Conservation (phyloP, 257 asterid genomes). For the Linaria vulgaris region DNA sequence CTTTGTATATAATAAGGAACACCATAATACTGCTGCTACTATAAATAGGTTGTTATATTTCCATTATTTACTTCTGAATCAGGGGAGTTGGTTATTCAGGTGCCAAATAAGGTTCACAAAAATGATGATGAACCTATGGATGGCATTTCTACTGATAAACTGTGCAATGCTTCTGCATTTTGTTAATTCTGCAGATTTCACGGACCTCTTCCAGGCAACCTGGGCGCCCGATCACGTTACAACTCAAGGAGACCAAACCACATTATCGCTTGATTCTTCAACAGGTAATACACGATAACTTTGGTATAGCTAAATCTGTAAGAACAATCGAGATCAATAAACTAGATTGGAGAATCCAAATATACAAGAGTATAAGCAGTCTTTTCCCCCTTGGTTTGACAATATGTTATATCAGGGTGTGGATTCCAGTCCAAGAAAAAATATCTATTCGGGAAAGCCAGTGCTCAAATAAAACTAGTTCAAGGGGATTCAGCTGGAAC, state of each 20-base stretch:
- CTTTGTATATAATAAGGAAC: not conserved
- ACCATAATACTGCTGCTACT: not conserved
- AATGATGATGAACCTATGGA: constrained; percentile 9
- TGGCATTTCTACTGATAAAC: constrained; percentile 2
- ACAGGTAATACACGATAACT: constrained; percentile 30
- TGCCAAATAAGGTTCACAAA: not conserved
- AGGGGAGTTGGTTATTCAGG: not conserved
- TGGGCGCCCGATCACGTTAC: constrained; percentile 57
- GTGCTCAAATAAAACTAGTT: constrained; percentile 51
- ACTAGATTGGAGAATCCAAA: too few relatives aligned
- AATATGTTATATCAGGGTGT: constrained; percentile 36
- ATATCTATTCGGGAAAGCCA: constrained; percentile 52
- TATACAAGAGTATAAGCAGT: too few relatives aligned
- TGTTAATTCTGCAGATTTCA: constrained; percentile 32
- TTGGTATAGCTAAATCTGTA: too few relatives aligned
- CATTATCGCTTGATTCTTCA: constrained; percentile 40
- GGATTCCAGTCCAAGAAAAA: constrained; percentile 60
- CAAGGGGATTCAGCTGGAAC: constrained; percentile 66
- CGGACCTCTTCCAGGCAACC: constrained; percentile 36
- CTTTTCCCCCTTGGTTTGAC: not conserved
- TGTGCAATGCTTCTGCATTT: constrained; percentile 22
- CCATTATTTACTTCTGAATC: not conserved
- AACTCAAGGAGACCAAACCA: constrained; percentile 33
- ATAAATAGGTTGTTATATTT: constrained; percentile 16
- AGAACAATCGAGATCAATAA: too few relatives aligned